Evolutionary conservation across 192 early-diverging fungal species (phyloP).

Genomic region (Podila minutissima): DNA sequence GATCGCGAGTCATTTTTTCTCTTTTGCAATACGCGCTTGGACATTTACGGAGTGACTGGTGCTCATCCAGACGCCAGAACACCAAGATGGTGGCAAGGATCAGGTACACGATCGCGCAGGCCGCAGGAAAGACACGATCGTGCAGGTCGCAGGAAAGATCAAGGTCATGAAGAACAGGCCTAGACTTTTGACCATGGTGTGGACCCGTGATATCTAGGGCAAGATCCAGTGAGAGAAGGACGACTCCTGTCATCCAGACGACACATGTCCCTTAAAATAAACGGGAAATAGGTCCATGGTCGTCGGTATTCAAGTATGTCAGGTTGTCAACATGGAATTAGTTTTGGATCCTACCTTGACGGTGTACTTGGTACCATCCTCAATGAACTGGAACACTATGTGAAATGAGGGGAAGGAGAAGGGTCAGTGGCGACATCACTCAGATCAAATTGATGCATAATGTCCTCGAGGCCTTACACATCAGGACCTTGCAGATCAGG

Average conservation of each 20-base stretch:
- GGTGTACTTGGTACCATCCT: constrained; percentile 24
- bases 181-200: constrained; percentile 15
- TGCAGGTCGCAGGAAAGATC: constrained; percentile 18
- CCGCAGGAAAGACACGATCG: no score
- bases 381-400: constrained; percentile 41
- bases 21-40: not conserved
- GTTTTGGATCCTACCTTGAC: constrained; percentile 5
- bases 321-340: not conserved
- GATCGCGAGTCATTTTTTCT: not conserved
- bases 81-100: constrained; percentile 18
- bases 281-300: not conserved
- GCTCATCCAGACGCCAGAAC: constrained; percentile 12
- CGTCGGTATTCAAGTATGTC: not conserved
- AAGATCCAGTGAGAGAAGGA: constrained; percentile 24
- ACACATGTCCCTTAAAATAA: constrained; percentile 25
- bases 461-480: constrained; percentile 3
- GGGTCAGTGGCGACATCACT: no score
- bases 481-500: constrained; percentile 12
- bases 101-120: constrained; percentile 11
- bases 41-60: constrained; percentile 15
- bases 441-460: no score
- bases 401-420: not conserved
- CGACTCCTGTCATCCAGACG: constrained; percentile 5
- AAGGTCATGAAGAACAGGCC: constrained; percentile 25
- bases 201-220: constrained; percentile 19